Conservation (phyloP, 345 rosid species). For the Heritiera littoralis region DNA sequence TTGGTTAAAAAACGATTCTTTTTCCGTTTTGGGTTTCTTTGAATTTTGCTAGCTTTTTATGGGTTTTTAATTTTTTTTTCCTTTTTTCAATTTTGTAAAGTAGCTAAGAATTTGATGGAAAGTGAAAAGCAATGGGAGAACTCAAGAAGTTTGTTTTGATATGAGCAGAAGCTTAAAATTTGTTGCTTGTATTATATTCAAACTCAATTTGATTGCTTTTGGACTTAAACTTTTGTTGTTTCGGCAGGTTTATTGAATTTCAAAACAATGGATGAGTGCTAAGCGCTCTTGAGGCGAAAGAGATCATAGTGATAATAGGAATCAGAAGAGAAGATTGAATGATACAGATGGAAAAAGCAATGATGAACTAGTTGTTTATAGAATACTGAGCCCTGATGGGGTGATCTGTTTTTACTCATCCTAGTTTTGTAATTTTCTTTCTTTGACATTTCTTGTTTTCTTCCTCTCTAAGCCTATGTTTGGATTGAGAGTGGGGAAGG, state of each 20-base stretch:
- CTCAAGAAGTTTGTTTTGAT: neutral
- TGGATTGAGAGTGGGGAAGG: no score
- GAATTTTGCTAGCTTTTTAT: neutral
- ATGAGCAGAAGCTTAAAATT: neutral
- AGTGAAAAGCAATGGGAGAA: neutral
- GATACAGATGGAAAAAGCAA: conserved; percentile 51
- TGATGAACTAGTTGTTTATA: conserved; percentile 70
- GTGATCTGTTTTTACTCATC: conserved; percentile 43
- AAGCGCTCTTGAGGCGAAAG: conserved; percentile 61
- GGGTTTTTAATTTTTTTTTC: neutral
- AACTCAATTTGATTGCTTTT: neutral
- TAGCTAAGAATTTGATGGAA: neutral
- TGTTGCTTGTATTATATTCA: neutral
- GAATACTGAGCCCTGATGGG: conserved; percentile 82
- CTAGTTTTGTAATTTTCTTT: neutral
- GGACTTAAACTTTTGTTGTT: conserved; percentile 14
- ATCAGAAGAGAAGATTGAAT: conserved; percentile 61
- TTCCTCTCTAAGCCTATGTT: conserved; percentile 6
- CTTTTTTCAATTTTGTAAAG: neutral
- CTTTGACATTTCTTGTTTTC: conserved; percentile 4
- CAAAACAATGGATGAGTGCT: conserved; percentile 64
- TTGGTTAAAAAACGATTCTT: neutral
- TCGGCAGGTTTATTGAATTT: conserved; percentile 11
- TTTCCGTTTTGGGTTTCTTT: neutral
- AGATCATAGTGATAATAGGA: conserved; percentile 48